Evolutionary conservation across 106 monocot species (phyloP), one percentile per base, ranked within the genome.

Genomic region (Phalaenopsis aphrodite): DNA sequence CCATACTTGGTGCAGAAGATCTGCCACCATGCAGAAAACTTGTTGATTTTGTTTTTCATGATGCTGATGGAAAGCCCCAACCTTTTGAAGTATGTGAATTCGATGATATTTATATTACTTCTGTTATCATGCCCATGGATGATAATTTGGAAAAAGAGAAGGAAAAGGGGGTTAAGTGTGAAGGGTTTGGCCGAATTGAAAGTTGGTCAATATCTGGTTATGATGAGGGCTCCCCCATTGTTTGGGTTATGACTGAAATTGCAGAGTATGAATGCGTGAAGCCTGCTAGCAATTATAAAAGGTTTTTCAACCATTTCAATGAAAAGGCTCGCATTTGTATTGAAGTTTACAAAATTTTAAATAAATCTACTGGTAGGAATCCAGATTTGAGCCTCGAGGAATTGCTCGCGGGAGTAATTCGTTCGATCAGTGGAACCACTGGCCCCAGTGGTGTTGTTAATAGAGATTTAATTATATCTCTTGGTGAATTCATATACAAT

Each of bases 241-340:
- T 98, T 81, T 98, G 98, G 98, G 81, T 98, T 56, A 89, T 87
- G 23, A 98, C 98, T 56, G 98, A 94, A 78, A 37, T 85, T 82
- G 92, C 94, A 57, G 92, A 94, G 36, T 98, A 93, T 82, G 98
- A 98, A 87, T 98, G 98, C 80, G 92, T 98, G 21, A 98, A 98
- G 77, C 94, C 94, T 75, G 86, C 88, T 76, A 66, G 82, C 42
- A 85, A 43, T 46, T 98, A 98, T 79, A 98, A 89, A 81, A 91
- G 83, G 23, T 92, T 90, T 49, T 98, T 86, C 72, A 87, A 87
- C 17, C 89, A 75, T 78, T 98, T 98, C 61, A 81, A 82, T 58
- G 89, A 93, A 82, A 98, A 98, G 86, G 98, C 94, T 49, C 80
- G 80, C 2, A 81, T 91, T 52, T 98, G 98, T 85, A 76, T 98